Base-by-base conservation (phyloP, 1,139 yeast genomes). In the Kodamaea alishanica region DNA sequence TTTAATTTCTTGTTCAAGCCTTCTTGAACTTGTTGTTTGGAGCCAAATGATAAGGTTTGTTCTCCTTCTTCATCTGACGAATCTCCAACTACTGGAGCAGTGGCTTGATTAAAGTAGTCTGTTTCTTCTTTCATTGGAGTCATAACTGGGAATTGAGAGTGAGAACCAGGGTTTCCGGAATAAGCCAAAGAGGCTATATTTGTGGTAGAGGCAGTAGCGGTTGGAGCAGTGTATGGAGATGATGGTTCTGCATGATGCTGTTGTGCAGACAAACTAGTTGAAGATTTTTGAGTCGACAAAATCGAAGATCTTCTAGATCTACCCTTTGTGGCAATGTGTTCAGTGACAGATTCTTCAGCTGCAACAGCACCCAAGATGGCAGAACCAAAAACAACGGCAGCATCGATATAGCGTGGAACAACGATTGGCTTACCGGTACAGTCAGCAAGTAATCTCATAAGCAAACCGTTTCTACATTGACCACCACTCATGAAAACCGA, bases 301-400 rank as follows among this genome's bases (percentile, higher is more conserved):
- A 61, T 48, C 2, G 70, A 62, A 6, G 68, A 56, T 51, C 74
- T 63, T 55, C 71, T 65, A 22, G 71, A 60, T 44, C 65, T 63
- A 27, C 70, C 70, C 48, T 54, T 61, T 30, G 60, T 52, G 29
- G 46, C 40, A 35, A 66, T 50, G 45, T 43, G 64, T 47, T 68
- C 76, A 37, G 59, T 56, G 9, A 78, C 73, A 6, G 75, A 67
- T 40, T 72, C 78, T 52, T 78, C 81, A 2, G 92, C 87, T 6
- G 98, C 97, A 47, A 83, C 89, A 2, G 97, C 97, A 28, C 97
- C 98, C 45, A 92, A 73, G 60, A 92, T 70, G 0, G 98, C 97
- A 5, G 96, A 76, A 24, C 98, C 98, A 55, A 90, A 84, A 5
- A 92, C 97, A 33, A 92, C 98, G 2, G 97, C 95, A 1, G 97